Evolutionary conservation across 495 filamentous ascomycete species (phyloP).

Genomic region (Neurospora cerealis): DNA sequence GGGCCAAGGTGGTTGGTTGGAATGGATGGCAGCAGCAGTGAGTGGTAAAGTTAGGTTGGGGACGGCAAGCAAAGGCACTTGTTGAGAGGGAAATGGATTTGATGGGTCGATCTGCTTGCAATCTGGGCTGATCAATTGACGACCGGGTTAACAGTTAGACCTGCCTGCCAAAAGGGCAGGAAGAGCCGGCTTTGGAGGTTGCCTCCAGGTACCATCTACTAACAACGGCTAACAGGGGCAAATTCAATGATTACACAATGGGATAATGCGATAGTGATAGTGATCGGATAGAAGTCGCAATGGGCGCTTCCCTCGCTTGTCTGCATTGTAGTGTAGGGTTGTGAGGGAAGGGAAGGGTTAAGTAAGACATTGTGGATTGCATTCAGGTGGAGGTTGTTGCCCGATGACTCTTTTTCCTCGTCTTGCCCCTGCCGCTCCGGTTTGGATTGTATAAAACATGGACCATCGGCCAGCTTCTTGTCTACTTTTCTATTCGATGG

Average conservation of each 20-base stretch:
- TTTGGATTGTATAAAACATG: not conserved
- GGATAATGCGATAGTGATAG: not conserved
- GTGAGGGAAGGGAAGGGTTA: not conserved
- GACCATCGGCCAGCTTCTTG: not conserved
- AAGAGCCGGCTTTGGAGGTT: not conserved
- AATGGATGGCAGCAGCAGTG: not conserved
- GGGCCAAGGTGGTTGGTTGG: not conserved
- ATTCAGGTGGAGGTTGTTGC: not conserved
- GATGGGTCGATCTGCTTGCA: conserved; percentile 24
- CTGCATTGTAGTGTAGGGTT: not conserved
- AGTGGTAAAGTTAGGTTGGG: not conserved
- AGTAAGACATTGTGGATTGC: not conserved
- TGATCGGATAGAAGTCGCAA: not conserved
- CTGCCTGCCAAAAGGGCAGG: not conserved
- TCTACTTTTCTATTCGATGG: not conserved
- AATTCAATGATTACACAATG: not conserved
- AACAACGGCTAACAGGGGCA: not conserved
- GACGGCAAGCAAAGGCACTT: not conserved
- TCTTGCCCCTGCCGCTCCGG: not conserved
- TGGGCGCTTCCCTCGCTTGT: not conserved
- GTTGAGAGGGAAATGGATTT: not conserved
- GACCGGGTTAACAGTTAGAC: conserved; percentile 9
- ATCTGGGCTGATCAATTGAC: conserved; percentile 23
- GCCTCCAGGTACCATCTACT: not conserved
- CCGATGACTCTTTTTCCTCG: not conserved